These are phyloP conservation scores for Saccharomycopsis phalli DNA, from an alignment of 1,139 yeast species.

Conservation along the genomic window DNA sequence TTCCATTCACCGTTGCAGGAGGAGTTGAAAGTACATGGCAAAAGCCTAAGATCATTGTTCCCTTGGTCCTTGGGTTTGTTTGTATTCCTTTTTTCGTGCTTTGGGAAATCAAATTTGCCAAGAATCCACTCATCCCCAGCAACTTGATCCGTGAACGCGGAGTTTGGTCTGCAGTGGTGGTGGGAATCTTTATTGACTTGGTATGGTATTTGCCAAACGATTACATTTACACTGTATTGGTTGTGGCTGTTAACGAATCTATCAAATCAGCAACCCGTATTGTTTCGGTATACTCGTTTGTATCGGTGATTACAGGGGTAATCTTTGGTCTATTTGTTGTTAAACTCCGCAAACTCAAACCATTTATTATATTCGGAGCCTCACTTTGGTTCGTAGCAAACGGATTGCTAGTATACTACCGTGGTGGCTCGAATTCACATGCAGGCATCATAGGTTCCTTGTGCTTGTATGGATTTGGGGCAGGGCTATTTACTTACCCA, in stretches of 20 bases:
- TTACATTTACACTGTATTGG: constrained; percentile 53
- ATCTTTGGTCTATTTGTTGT: constrained; percentile 48
- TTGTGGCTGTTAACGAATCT: constrained; percentile 53
- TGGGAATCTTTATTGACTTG: constrained; percentile 45
- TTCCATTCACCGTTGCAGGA: constrained; percentile 51
- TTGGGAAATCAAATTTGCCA: constrained; percentile 48
- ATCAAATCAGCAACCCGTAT: constrained; percentile 58
- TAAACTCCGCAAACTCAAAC: constrained; percentile 45
- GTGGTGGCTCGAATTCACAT: constrained; percentile 43
- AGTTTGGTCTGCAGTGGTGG: constrained; percentile 51
- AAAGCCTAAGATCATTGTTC: constrained; percentile 50
- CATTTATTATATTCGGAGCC: constrained; percentile 51
- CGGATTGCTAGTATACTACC: constrained; percentile 49
- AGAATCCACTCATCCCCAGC: constrained; percentile 51
- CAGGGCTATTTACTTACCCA: constrained; percentile 63
- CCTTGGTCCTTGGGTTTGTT: constrained; percentile 53
- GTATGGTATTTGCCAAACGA: constrained; percentile 64
- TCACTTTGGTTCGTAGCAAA: constrained; percentile 46
- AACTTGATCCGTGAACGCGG: constrained; percentile 55
- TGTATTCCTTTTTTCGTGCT: constrained; percentile 43
- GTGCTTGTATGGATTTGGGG: constrained; percentile 63
- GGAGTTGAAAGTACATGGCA: constrained; percentile 45
- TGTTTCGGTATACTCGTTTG: constrained; percentile 53
- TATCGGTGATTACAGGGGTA: constrained; percentile 54
- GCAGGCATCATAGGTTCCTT: constrained; percentile 60